Evolutionary conservation across 495 filamentous ascomycete genomes (phyloP).

Genomic region (Penicillium ucsense): DNA sequence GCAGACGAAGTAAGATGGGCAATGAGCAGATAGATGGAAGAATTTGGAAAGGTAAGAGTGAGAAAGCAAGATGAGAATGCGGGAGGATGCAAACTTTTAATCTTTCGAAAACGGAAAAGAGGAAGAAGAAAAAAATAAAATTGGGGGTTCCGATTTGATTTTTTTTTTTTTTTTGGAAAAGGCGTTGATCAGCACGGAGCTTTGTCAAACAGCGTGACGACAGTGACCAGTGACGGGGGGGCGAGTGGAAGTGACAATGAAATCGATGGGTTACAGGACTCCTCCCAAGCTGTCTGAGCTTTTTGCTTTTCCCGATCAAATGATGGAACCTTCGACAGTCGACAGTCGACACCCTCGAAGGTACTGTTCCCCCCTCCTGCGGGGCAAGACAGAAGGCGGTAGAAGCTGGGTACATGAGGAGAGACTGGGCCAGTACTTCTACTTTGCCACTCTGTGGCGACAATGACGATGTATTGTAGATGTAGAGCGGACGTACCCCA

Average conservation of each 20-base stretch:
- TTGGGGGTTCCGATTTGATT: too few species aligned
- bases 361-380: too few species aligned
- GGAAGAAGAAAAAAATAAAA: constrained; percentile 8
- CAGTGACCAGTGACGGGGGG: background rate
- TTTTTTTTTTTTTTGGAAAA: too few species aligned
- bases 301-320: too few species aligned
- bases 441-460: background rate
- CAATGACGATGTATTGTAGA: background rate
- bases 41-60: background rate
- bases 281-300: too few species aligned
- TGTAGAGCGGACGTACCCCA: constrained; percentile 1
- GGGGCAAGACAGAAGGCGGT: too few species aligned
- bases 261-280: too few species aligned
- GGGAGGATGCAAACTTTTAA: background rate
- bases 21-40: background rate
- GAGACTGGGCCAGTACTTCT: background rate
- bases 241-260: too few species aligned
- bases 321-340: too few species aligned
- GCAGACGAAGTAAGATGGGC: background rate
- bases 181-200: too few species aligned
- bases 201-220: too few species aligned
- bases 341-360: too few species aligned
- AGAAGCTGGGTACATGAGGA: background rate
- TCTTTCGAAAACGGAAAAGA: background rate
- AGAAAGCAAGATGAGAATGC: constrained; percentile 5